Percentiles rank a stretch among this genome's conserved stretches.
These are phyloP conservation scores for Hymenoscyphus linearis DNA, from an alignment of 2,329 filamentous ascomycete genomes.

Conservation along the genomic window DNA sequence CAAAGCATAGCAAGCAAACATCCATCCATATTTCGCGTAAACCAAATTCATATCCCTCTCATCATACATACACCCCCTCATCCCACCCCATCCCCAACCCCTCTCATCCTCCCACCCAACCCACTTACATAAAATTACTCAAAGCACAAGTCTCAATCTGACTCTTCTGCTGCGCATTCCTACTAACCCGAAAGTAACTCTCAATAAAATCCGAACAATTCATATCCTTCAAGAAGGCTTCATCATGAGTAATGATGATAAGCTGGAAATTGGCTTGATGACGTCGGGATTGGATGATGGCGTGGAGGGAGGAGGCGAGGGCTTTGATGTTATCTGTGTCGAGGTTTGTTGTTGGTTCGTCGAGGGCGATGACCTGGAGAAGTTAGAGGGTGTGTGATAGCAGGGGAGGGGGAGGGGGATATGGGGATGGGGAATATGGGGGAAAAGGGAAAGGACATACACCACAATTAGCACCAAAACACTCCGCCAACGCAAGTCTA, in stretches of 20 bases:
- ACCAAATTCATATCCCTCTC: no score
- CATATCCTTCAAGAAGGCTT: slow-evolving; percentile 92
- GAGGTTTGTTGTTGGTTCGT: slow-evolving; percentile 96
- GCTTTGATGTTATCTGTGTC: slow-evolving; percentile 92
- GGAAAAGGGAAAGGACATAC: slow-evolving; percentile 26
- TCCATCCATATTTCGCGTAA: no score
- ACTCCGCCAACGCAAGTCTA: slow-evolving; percentile 89
- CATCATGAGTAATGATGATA: slow-evolving; percentile 98
- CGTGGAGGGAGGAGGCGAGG: slow-evolving; percentile 75
- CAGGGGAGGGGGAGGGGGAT: no score
- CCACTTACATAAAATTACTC: slow-evolving; percentile 16
- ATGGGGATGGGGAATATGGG: background rate
- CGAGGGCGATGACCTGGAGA: slow-evolving; percentile 72
- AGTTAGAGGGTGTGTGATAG: slow-evolving; percentile 3
- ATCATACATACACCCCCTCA: no score
- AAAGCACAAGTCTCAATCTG: slow-evolving; percentile 55
- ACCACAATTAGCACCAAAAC: slow-evolving; percentile 92
- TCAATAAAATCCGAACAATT: slow-evolving; percentile 90
- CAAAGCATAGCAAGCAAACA: no score
- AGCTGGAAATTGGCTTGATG: slow-evolving; percentile 94
- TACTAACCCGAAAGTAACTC: slow-evolving; percentile 79
- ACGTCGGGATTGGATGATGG: slow-evolving; percentile 78
- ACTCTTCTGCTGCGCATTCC: slow-evolving; percentile 82
- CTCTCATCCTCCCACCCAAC: background rate
- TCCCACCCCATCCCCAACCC: no score